phyloP scores from a whole-genome alignment of 2,329 filamentous ascomycete genomes.

The Rhexocercosporidium sp. region DNA sequence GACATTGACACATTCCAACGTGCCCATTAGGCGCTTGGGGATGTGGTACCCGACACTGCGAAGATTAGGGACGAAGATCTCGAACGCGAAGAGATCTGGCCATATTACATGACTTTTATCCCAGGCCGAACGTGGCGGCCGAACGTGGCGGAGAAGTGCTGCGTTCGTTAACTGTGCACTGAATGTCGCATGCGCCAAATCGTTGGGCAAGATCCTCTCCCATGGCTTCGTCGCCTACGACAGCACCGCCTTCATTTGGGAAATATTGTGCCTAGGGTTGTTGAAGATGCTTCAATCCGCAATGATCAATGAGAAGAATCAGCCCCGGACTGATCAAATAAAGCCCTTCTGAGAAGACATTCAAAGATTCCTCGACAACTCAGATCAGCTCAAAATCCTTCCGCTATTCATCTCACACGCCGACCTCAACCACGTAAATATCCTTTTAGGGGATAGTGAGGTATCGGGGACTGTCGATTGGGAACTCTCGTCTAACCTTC shows the following conservation, averaged over 20 bases:
- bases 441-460: background rate
- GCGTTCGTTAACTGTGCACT: background rate
- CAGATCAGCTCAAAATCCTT: background rate
- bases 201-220: conserved; percentile 14
- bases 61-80: conserved; percentile 28
- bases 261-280: background rate
- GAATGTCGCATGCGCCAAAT: background rate
- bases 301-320: background rate
- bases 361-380: background rate
- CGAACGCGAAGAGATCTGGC: conserved; percentile 25
- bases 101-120: conserved; percentile 34
- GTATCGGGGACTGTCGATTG: conserved; percentile 20
- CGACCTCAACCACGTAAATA: conserved; percentile 7
- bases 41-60: conserved; percentile 31
- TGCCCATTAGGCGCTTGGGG: conserved; percentile 30
- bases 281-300: background rate
- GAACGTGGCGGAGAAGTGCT: conserved; percentile 24
- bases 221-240: background rate
- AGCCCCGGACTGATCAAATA: background rate
- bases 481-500: conserved; percentile 19
- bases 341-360: background rate
- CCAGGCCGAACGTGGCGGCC: conserved; percentile 28
- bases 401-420: conserved; percentile 8
- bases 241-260: background rate
- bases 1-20: conserved; percentile 28